Percentiles rank a stretch among this genome's conserved stretches.
Evolutionary conservation across 768 basidiomycete species (phyloP).

Genomic region (Tremella yokohamensis): DNA sequence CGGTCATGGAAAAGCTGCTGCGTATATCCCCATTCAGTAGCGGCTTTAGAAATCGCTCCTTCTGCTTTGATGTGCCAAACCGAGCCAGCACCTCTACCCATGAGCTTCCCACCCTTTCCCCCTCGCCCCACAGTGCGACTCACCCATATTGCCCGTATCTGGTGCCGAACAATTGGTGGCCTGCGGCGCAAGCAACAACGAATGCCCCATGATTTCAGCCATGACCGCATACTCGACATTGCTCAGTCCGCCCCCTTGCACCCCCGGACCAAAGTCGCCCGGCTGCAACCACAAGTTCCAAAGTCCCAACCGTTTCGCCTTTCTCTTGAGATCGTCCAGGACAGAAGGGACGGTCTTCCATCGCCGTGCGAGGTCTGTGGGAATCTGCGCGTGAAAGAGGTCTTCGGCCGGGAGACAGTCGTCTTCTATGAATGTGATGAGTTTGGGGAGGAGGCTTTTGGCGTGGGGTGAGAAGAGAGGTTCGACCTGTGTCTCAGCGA

Average conservation of each 20-base stretch:
- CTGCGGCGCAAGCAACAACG: constrained; percentile 76
- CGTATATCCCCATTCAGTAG: constrained; percentile 89
- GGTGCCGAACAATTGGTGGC: constrained; percentile 91
- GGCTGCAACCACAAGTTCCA: constrained; percentile 98
- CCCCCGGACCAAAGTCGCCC: constrained; percentile 70
- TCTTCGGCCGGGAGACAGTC: constrained; percentile 78
- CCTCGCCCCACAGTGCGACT: constrained; percentile 21
- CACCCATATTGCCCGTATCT: constrained; percentile 98
- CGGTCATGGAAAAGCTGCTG: constrained; percentile 90
- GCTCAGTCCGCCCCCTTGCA: constrained; percentile 64
- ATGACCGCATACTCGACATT: constrained; percentile 98
- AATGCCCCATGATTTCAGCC: constrained; percentile 89
- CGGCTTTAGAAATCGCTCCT: constrained; percentile 82
- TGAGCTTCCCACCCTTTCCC: background rate
- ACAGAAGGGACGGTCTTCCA: constrained; percentile 83
- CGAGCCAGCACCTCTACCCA: constrained; percentile 85
- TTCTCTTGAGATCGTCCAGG: constrained; percentile 76
- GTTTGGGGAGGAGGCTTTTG: constrained; percentile 76
- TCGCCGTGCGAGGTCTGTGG: constrained; percentile 61
- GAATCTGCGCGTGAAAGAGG: constrained; percentile 76
- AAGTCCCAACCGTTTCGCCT: constrained; percentile 80
- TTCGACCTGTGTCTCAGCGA: constrained; percentile 54
- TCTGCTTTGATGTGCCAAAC: constrained; percentile 87
- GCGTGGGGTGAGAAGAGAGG: constrained; percentile 88
- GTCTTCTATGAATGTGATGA: constrained; percentile 83